Evolutionary conservation across 176 grass and related monocot species (phyloP), one percentile per base, ranked within the genome.

Genomic region (Thinopyrum elongatum): DNA sequence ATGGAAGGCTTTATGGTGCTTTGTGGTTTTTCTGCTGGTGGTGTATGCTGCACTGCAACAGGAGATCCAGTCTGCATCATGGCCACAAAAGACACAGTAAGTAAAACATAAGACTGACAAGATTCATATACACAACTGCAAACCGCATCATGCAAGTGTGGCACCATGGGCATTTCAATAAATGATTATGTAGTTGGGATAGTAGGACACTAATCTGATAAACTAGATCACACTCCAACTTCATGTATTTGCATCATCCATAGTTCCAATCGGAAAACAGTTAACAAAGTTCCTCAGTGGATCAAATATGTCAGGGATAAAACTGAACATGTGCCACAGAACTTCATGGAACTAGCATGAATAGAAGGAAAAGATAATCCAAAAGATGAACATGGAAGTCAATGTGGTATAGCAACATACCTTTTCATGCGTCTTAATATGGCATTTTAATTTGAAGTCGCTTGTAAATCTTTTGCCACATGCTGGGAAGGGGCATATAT

Each of bases 401-500:
- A 7, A 70, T 44, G 23, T 17, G 14, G 16, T 82, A 30, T 33
- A 82, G 14, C 42, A 70, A 4, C 35, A 35, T 89, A 98, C 96
- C 93, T 91, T 98, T 82, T 98, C 93, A 85, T 91, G 92, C 46
- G 84, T 47, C 65, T 94, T 98, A 25, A 95, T 60, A 82, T 98
- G 96, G 76, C 84, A 75, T 88, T 61, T 94, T 30, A 98, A 87
- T 78, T 98, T 98, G 88, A 68, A 85, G 49, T 98, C 92, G 28
- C 94, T 92, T 85, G 88, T 98, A 82, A 89, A 98, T 79, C 85
- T 92, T 83, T 98, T 98, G n/a, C 86, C 94, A 84, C 96, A 94
- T 17, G 88, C 79, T 58, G 90, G 74, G 39, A 94, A 98, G 28
- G 93, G 92, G 73, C 96, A 98, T 55, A 95, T 27, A 89, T 95